Evolutionary conservation across 768 basidiomycete genomes (phyloP).

Genomic region (Lyophyllum semitale): DNA sequence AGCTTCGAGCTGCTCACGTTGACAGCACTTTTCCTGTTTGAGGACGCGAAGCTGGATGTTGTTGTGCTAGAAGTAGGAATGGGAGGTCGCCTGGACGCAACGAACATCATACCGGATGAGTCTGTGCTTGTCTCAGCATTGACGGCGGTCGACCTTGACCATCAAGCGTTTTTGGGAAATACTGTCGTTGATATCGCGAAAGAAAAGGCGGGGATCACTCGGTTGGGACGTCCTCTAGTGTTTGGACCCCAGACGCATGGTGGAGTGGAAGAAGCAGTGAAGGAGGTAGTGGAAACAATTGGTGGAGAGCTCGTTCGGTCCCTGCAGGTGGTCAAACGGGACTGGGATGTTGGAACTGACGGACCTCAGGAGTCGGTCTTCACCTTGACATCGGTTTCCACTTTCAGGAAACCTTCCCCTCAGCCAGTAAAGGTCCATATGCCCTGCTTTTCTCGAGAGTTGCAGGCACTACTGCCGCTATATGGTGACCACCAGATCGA

Average conservation of each 20-base stretch:
- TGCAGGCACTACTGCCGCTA: slow-evolving; percentile 62
- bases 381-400: slow-evolving; percentile 27
- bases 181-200: slow-evolving; percentile 72
- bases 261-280: slow-evolving; percentile 48
- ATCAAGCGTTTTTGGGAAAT: slow-evolving; percentile 85
- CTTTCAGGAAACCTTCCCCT: slow-evolving; percentile 35
- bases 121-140: slow-evolving; percentile 77
- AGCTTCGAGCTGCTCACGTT: slow-evolving; percentile 87
- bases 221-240: slow-evolving; percentile 61
- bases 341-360: slow-evolving; percentile 36
- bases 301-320: slow-evolving; percentile 45
- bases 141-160: slow-evolving; percentile 89
- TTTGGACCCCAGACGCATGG: slow-evolving; percentile 62
- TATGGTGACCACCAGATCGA: slow-evolving; percentile 83
- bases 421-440: slow-evolving; percentile 46
- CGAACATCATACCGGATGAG: slow-evolving; percentile 80
- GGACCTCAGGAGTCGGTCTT: slow-evolving; percentile 30
- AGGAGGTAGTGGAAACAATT: slow-evolving; percentile 39
- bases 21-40: slow-evolving; percentile 78
- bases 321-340: slow-evolving; percentile 33
- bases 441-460: slow-evolving; percentile 41
- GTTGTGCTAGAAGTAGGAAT: slow-evolving; percentile 92
- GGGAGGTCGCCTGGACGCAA: slow-evolving; percentile 92
- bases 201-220: slow-evolving; percentile 84
- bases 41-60: slow-evolving; percentile 69